Base-by-base conservation (phyloP, 2,329 filamentous ascomycete species). In the Aphanocladium album region DNA sequence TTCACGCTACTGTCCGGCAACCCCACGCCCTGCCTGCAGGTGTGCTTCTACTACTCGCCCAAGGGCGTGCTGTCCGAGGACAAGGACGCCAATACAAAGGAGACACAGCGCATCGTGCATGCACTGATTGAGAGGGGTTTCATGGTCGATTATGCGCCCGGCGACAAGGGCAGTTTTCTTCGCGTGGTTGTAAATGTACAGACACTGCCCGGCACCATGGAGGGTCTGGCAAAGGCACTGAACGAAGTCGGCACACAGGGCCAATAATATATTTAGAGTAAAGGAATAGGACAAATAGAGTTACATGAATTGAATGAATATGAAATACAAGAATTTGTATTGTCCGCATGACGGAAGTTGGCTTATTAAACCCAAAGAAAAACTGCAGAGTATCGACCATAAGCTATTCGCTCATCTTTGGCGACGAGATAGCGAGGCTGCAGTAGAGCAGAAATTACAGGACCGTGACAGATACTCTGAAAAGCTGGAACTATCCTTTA, bases 31-130 rank as follows among this genome's bases (percentile, higher is more conserved):
- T 98, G 93, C 75, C 77, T 96, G 71, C 95, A 98, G 76, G 89
- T 98, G 23, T 97, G 93, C 78, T 98, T 98, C 73, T 96, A 96
- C 73, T 92, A 90, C 69, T 85, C 88, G 0, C 84, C 84, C 0
- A 64, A 64, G 1, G 84, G 86, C 2, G 67, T 73, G 61, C 64
- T 89, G 47, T 67, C 73, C 0, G 72, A 72, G 0, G 73, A 77
- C 17, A 65, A 70, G 6, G 73, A 72, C 41, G 73, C 71, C 57
- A 86, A 85, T 67, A 83, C 82, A 35, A 68, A 70, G 45, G 72
- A 76, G 45, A 85, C 83, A 35, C 74, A 77, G 65, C 70, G 66
- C 9, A 82, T 85, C 68, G 82, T 79, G 1, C 70, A 72, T 54
- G 74, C 69, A 65, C 71, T 86, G 63, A 76, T 84, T 14, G 63